Evolutionary conservation across 495 filamentous ascomycete genomes (phyloP).

Genomic region (Trichoderma reesei): DNA sequence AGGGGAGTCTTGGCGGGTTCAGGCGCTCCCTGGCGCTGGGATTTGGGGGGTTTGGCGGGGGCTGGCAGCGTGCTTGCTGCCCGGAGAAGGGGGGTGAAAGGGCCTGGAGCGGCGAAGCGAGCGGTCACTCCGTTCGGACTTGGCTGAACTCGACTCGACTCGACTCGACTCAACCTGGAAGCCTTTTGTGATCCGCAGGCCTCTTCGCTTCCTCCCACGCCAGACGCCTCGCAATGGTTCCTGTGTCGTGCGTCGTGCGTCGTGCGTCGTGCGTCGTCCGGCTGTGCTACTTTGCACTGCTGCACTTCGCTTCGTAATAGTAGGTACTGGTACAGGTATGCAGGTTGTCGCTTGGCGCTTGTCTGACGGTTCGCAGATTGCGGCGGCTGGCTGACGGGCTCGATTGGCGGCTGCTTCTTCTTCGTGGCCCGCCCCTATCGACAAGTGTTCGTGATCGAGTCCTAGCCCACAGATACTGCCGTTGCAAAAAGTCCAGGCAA

Average conservation of each 20-base stretch:
- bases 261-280: no score
- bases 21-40: background rate
- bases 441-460: background rate
- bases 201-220: background rate
- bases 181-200: no score
- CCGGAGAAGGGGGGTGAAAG: background rate
- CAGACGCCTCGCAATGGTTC: background rate
- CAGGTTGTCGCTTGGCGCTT: no score
- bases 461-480: background rate
- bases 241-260: no score
- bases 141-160: no score
- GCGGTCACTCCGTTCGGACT: background rate
- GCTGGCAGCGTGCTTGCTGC: background rate
- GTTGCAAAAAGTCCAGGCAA: background rate
- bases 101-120: background rate
- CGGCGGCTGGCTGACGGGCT: no score
- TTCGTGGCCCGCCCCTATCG: background rate
- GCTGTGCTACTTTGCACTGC: no score
- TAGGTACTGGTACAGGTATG: no score
- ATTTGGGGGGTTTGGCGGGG: background rate
- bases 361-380: no score
- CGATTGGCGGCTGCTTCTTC: background rate
- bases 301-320: no score
- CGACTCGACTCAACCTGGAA: no score
- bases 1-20: conserved; percentile 2